Base-by-base conservation (phyloP, 352 stramenopile species). In the Aphanomyces cochlioides region DNA sequence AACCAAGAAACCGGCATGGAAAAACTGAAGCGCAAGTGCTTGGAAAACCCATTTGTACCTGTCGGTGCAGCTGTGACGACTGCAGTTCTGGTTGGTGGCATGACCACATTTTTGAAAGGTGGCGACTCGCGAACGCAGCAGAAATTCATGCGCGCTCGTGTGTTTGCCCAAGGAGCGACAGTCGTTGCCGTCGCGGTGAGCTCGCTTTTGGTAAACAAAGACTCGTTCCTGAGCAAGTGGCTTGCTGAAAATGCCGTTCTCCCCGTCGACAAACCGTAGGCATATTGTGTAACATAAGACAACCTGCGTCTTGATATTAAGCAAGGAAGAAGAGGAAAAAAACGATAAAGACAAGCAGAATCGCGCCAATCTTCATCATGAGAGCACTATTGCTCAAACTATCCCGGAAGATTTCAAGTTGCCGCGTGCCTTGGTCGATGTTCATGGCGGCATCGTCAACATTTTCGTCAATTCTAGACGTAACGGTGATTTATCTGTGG, bases 271-370 rank as follows among this genome's bases (percentile, higher is more conserved):
- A 28, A 28, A 28, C 28, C 28, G 28, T 28, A 28, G 28, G 28
- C 28, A 28, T 28, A 28, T 28, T 28, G 28, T 28, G 28, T 28
- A 28, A 28, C 28, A 28, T 28, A 28, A 28, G 28, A 28, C 28
- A 28, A 28, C 28, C 28, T 28, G 28, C 28, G 28, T 28, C 28
- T 28, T 28, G 28, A 48, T 47, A 65, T 84, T 90, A 94, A 57
- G 87, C 87, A 75, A 94, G 78, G 72, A 94, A 88, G 75, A 93
- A 92, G 81, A 93, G 90, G 77, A 94, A 94, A 77, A 94, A 92
- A 75, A 94, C 79, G 72, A 94, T 77, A 59, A 94, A 94, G 47
- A 92, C 73, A 68, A 94, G 89, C 81, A 94, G 90, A 77, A 94
- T 91, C 78, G 81, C 82, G 38, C 80, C 90, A 47, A 94, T 76